These are phyloP conservation scores for Neopestalotiopsis sp. DNA, from an alignment of 2,329 filamentous ascomycete genomes.

Conservation along the genomic window DNA sequence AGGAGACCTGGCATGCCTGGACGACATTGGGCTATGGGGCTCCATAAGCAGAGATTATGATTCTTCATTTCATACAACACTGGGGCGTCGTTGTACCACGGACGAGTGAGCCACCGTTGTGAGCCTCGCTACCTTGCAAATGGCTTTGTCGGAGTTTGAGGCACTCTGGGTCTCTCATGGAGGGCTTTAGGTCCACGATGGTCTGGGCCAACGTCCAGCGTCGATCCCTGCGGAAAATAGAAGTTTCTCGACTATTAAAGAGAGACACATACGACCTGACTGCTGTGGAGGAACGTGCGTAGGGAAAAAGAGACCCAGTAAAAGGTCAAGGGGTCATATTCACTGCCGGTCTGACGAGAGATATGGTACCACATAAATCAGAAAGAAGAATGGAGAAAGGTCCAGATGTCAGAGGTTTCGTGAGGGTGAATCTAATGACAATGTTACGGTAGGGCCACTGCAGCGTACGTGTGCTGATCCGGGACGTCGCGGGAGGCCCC, in stretches of 20 bases:
- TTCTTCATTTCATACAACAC: neutral
- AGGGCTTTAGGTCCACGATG: neutral
- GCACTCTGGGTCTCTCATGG: neutral
- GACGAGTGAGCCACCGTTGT: neutral
- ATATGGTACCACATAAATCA: neutral
- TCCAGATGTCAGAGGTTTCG: neutral
- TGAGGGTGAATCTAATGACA: neutral
- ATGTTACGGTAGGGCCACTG: neutral
- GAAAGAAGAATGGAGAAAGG: neutral
- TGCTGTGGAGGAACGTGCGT: neutral
- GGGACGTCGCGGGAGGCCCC: neutral
- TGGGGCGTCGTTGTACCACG: neutral
- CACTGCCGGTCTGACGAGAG: neutral
- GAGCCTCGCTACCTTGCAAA: neutral
- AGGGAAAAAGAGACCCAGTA: no score
- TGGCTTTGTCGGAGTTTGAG: neutral
- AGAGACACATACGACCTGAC: neutral
- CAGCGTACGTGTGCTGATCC: neutral
- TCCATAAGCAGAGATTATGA: neutral
- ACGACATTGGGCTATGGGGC: neutral
- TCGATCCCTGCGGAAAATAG: slow-evolving; percentile 2
- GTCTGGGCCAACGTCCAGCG: neutral
- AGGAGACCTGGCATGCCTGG: neutral
- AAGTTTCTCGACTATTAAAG: slow-evolving; percentile 1
- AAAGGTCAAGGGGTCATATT: no score